Base-by-base conservation (phyloP, 176 grass and related monocot genomes). In the Musa itinerans region DNA sequence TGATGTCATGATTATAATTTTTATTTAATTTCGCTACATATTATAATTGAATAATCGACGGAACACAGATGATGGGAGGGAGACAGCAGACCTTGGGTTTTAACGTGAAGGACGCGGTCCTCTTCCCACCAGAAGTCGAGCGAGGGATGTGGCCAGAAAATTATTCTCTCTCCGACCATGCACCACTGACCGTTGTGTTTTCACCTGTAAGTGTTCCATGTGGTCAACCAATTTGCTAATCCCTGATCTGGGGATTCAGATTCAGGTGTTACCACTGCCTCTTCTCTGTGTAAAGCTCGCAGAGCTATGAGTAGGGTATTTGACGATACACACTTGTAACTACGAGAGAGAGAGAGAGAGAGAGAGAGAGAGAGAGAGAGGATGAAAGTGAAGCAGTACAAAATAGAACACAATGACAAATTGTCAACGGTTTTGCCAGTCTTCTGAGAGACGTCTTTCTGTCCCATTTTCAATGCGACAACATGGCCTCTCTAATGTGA, bases 141-240 rank as follows among this genome's bases (percentile, higher is more conserved):
- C 92, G 83, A 83, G 93, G 93, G 79, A 90, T 79, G 78, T 96
- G 93, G 93, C 93, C 93, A 10, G 89, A 96, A 78, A 86, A 92
- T 27, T 96, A 96, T 59, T 92, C 78, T 74, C 93, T 96, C 52
- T 96, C 93, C 11, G 93, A 96, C 67, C 93, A 96, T 66, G 93
- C 93, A 1, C 93, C 93, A 1, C 85, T 96, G 11, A 96, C 93
- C 10, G 93, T 92, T 24, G 88, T 92, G 49, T 96, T 96, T 79
- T 92, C 85, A 17, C 89, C 93, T 77, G 74, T 88, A 74, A 88
- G 73, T 80, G 75, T 96, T 50, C 71, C 55, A 59, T 74, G 61
- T 66, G 20, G 34, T 49, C 61, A 27, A 34, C 48, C n/a, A 25
- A 16, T 76, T 64, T 22, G 73, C 54, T 75, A 48, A 75, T 9